These are phyloP conservation scores for Calycina herbarum DNA, from an alignment of 2,329 filamentous ascomycete genomes.

Conservation along the genomic window DNA sequence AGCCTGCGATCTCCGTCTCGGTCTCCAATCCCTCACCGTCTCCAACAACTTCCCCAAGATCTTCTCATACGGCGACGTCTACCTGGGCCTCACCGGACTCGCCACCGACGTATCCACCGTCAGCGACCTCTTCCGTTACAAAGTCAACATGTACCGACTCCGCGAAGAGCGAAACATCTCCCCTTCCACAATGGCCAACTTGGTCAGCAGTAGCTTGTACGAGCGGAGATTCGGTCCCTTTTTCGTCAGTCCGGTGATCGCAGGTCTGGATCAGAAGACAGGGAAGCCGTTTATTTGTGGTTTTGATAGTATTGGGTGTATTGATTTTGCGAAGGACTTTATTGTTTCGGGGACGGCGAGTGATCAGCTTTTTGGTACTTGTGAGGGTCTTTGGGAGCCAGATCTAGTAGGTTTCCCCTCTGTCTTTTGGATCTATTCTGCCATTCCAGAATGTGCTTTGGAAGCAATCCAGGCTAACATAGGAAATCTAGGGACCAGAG, in stretches of 20 bases:
- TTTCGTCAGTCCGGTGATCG: constrained; percentile 93
- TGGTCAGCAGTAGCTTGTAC: constrained; percentile 88
- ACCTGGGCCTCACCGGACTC: constrained; percentile 92
- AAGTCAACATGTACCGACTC: constrained; percentile 99
- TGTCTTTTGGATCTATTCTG: neutral
- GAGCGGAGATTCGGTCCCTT: constrained; percentile 95
- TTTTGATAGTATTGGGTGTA: constrained; percentile 98
- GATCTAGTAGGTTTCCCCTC: constrained; percentile 67
- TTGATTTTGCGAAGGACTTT: constrained; percentile 99
- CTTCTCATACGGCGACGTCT: constrained; percentile 95
- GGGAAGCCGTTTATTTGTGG: constrained; percentile 97
- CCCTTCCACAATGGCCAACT: constrained; percentile 92
- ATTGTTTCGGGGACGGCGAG: constrained; percentile 95
- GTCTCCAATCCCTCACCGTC: constrained; percentile 92
- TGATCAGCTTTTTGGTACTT: constrained; percentile 98
- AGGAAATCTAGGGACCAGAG: constrained; percentile 67
- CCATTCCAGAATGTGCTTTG: too few relatives aligned
- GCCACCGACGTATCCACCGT: constrained; percentile 95
- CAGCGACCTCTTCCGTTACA: constrained; percentile 97
- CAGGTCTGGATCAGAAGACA: constrained; percentile 90
- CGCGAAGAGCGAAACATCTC: constrained; percentile 97
- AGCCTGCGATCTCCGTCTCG: constrained; percentile 96
- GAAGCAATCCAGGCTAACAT: neutral
- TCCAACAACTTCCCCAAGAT: constrained; percentile 99
- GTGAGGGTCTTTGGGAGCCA: constrained; percentile 96